Base-by-base conservation (phyloP, 805 yeast species). In the Wickerhamiella allomyrinae region DNA sequence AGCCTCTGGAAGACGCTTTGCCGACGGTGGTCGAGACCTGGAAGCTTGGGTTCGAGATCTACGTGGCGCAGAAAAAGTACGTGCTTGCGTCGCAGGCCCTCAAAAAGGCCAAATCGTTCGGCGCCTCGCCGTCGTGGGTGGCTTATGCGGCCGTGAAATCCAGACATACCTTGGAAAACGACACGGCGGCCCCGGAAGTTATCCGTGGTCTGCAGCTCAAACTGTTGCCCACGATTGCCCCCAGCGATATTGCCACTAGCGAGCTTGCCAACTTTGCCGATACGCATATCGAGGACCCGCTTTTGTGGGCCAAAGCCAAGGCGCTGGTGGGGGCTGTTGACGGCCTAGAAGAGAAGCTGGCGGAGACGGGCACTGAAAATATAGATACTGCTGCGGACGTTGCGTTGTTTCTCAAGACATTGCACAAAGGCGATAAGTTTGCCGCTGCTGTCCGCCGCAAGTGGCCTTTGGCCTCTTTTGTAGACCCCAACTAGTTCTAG, bases 81-180 rank as follows among this genome's bases (percentile, higher is more conserved):
- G 68, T 72, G 23, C 61, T 73, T 48, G 75, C 77, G 6, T 57
- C 68, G 38, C 76, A 69, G 52, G 67, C 74, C 1, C 53, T 71
- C 42, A 66, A 65, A 43, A 68, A 60, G 50, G 68, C 72, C 56
- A 62, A 61, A 48, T 59, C 59, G 38, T 52, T 63, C 20, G 68
- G 65, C 5, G 57, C 58, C 6, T 23, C 51, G 6, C 43, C 39
- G 3, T 48, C 53, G 22, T 49, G 54, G 52, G 24, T 60, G 17
- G 50, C 50, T 2, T 42, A 60, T 6, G 58, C 57, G 45, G 66
- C 66, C 3, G 52, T 59, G 14, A 52, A 59, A 39, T 58, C 68
- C 37, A 52, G 60, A 20, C 45, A 57, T 23, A 49, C 61, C 1
- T 49, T 66, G 24, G 58, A 57, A 17, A 36, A 46, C 4, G 76